Percentiles rank a stretch among this genome's conserved stretches.
Evolutionary conservation across 441 rosid genomes (phyloP).

Genomic region (Lepidium campestre): DNA sequence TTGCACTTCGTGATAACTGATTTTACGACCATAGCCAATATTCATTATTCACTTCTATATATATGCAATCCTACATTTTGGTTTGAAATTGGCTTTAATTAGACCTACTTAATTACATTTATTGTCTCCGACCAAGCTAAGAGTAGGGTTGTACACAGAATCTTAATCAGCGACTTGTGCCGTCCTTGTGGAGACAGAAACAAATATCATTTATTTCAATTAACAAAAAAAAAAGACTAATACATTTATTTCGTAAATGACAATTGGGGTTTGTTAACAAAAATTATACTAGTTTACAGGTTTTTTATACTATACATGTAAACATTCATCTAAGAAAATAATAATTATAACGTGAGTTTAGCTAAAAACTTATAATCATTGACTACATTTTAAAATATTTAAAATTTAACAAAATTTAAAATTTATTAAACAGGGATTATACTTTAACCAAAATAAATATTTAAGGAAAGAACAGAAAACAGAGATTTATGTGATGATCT

Average conservation of each 20-base stretch:
- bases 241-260: background rate
- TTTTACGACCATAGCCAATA: background rate
- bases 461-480: no score
- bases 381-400: no score
- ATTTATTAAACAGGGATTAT: no score
- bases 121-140: background rate
- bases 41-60: background rate
- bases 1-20: background rate
- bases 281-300: background rate
- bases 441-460: no score
- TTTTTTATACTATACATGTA: no score
- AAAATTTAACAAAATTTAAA: no score
- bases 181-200: constrained; percentile 6
- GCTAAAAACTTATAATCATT: no score
- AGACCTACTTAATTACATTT: background rate
- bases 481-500: background rate
- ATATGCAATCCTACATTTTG: background rate
- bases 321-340: background rate
- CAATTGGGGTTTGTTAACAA: constrained; percentile 3
- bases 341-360: no score
- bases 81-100: background rate
- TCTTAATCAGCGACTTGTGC: background rate
- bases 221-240: no score
- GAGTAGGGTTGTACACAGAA: background rate
- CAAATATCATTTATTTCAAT: no score